Percentiles rank a stretch among this genome's conserved stretches.
Evolutionary conservation across 371 early-diverging fungal species (phyloP).

Genomic region (Batrachochytrium dendrobatidis): DNA sequence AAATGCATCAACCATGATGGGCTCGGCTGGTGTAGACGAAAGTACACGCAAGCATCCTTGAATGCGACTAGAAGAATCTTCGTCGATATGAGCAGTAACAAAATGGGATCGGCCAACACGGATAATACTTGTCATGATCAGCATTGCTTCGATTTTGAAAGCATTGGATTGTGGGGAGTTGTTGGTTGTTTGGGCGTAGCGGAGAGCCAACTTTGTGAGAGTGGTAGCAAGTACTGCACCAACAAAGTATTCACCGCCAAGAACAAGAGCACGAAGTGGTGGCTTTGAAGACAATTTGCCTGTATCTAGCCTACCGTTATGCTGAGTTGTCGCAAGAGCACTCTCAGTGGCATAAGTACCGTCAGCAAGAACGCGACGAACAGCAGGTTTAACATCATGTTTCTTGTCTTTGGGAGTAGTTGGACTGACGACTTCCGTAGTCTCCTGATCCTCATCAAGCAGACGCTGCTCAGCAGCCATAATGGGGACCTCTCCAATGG

Average conservation of each 20-base stretch:
- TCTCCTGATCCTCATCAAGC: conserved; percentile 21
- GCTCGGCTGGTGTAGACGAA: conserved; percentile 20
- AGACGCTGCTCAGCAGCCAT: conserved; percentile 59
- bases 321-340: conserved; percentile 45
- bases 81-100: conserved; percentile 79
- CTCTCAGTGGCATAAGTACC: conserved; percentile 96
- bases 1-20: conserved; percentile 38
- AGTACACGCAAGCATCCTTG: conserved; percentile 80
- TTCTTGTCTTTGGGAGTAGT: conserved; percentile 26
- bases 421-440: conserved; percentile 15
- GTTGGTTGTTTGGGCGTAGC: conserved; percentile 39
- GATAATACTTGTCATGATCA: conserved; percentile 92
- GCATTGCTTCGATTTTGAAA: conserved; percentile 85
- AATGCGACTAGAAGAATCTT: conserved; percentile 91
- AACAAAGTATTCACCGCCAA: conserved; percentile 88
- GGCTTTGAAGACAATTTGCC: conserved; percentile 65
- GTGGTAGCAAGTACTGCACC: conserved; percentile 82
- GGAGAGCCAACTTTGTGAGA: conserved; percentile 80
- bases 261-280: conserved; percentile 68
- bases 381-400: conserved; percentile 38
- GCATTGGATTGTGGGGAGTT: conserved; percentile 57
- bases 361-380: conserved; percentile 83
- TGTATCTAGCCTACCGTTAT: conserved; percentile 20
- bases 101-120: conserved; percentile 87
- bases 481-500: conserved; percentile 87